phyloP scores from a whole-genome alignment of 2,329 filamentous ascomycete species.

The Fusarium scirpi region DNA sequence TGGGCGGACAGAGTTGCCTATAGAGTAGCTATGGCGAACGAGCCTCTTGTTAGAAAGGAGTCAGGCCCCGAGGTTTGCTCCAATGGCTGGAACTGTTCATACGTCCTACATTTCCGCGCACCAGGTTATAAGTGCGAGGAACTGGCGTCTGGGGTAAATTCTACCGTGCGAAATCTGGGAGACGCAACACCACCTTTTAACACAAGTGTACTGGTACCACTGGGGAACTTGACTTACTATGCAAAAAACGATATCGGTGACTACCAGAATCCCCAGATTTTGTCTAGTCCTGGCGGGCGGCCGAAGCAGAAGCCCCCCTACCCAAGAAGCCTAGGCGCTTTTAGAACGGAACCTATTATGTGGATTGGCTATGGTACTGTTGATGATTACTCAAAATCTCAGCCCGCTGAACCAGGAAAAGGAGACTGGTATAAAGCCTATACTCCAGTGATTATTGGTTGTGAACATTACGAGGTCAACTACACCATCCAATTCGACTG shows the following conservation, averaged over 20 bases:
- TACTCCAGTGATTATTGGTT: neutral
- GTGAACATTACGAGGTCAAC: conserved; percentile 15
- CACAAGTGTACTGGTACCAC: neutral
- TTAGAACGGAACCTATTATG: conserved; percentile 26
- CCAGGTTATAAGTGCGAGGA: conserved; percentile 19
- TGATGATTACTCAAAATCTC: rapidly evolving
- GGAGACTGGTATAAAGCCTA: neutral
- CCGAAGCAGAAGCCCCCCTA: neutral
- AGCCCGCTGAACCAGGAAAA: rapidly evolving
- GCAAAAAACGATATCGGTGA: neutral
- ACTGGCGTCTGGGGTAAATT: neutral
- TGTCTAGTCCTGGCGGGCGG: rapidly evolving
- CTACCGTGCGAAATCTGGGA: neutral
- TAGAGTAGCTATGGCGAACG: too few species aligned
- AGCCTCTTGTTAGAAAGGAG: neutral
- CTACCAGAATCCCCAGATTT: rapidly evolving
- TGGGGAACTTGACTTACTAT: neutral
- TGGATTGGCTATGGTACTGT: conserved; percentile 28
- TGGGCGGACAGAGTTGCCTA: too few species aligned
- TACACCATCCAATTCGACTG: conserved; percentile 6
- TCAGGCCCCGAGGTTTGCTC: neutral
- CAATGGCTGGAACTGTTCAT: neutral
- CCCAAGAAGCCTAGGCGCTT: neutral
- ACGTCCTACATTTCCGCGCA: neutral
- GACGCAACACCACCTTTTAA: neutral